Base-by-base conservation (phyloP, 2,329 filamentous ascomycete genomes). In the Penicillium sp. region DNA sequence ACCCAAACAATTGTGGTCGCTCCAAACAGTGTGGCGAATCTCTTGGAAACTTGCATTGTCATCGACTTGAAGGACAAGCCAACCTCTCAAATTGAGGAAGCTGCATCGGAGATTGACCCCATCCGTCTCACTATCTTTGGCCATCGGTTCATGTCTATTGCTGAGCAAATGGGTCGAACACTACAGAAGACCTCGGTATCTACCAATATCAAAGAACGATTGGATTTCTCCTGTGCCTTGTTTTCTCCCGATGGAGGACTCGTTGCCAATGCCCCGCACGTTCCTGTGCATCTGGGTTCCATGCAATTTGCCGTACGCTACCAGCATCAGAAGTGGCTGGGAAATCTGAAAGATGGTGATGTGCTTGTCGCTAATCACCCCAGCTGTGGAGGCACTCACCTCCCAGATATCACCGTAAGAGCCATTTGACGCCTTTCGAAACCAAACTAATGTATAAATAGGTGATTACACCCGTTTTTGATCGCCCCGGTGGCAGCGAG, bases 1-100 rank as follows among this genome's bases (percentile, higher is more conserved):
- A 78, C 76, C 0, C 93, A 97, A 74, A 98, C 93, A 0, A 95
- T 98, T 60, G 90, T 97, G 0, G 87, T 97, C 3, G 90, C 90
- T 0, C 93, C 93, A 0, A 84, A 84, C 29, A 85, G 91, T 2
- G 85, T 86, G 22, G 93, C 93, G 0, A 76, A 92, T 24, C 81
- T 96, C 31, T 87, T 96, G 19, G 83, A 91, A 60, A 96, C 92
- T 0, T 93, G 96, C 67, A 91, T 97, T 8, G 83, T 97, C 7
- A 93, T 97, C 68, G 91, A 96, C 62, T 84, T 95, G 42, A 85
- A 87, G 54, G 86, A 87, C 47, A 76, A 78, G 62, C 77, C 63
- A 14, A 83, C 70, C 59, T 59, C 63, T n/a, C 59, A 22, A 57
- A 61, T 1, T 65, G 62, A 21, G 56, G 55, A 54, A 1, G 39